These are phyloP conservation scores for Mycena rebaudengoi DNA, from an alignment of 768 basidiomycete species.

Conservation along the genomic window DNA sequence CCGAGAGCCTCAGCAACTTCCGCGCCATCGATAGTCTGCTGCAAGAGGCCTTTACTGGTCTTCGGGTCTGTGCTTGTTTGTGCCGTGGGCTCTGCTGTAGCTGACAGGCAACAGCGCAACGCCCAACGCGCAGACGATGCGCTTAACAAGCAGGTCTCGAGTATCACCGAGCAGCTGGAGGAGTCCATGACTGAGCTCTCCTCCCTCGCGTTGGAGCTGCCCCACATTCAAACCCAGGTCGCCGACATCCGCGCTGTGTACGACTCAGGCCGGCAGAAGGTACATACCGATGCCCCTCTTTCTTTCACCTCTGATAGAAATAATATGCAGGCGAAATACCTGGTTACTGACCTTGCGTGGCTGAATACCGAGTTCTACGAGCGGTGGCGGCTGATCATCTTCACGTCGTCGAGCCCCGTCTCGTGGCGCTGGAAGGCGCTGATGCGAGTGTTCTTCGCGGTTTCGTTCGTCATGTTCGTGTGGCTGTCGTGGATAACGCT, in stretches of 20 bases:
- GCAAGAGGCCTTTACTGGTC: slow-evolving; percentile 66
- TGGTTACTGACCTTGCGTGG: slow-evolving; percentile 75
- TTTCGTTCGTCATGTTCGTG: slow-evolving; percentile 64
- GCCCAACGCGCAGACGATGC: slow-evolving; percentile 67
- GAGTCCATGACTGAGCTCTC: slow-evolving; percentile 65
- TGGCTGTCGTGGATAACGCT: slow-evolving; percentile 70
- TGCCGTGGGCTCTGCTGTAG: neutral
- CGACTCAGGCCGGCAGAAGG: slow-evolving; percentile 76
- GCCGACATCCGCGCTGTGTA: slow-evolving; percentile 70
- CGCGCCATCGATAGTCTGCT: slow-evolving; percentile 75
- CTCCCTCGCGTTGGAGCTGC: slow-evolving; percentile 66
- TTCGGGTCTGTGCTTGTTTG: slow-evolving; percentile 60
- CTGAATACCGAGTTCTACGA: slow-evolving; percentile 82
- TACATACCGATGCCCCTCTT: slow-evolving; percentile 33
- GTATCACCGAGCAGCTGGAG: slow-evolving; percentile 67
- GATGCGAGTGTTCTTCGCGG: slow-evolving; percentile 67
- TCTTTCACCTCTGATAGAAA: neutral
- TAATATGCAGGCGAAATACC: slow-evolving; percentile 62
- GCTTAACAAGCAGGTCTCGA: slow-evolving; percentile 65
- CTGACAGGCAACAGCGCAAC: slow-evolving; percentile 54
- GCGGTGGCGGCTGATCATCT: slow-evolving; percentile 78
- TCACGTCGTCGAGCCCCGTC: slow-evolving; percentile 76
- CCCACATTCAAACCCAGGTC: slow-evolving; percentile 68
- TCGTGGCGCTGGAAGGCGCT: slow-evolving; percentile 74
- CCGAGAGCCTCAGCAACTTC: slow-evolving; percentile 78